Evolutionary conservation across 1,139 yeast species (phyloP).

Genomic region (Ashbya aceris): DNA sequence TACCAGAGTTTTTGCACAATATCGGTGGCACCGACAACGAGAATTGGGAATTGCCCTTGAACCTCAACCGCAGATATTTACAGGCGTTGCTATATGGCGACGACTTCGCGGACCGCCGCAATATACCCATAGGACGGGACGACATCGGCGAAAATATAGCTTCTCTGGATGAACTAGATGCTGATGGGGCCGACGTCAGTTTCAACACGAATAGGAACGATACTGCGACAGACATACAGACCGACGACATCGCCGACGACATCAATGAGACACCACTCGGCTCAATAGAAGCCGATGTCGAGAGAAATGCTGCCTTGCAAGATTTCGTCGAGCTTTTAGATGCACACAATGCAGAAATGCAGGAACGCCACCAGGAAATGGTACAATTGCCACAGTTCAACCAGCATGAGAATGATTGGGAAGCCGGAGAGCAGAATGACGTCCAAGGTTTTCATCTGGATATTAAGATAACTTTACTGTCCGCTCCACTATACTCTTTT

Average conservation of each 20-base stretch:
- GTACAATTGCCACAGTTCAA: too few species aligned
- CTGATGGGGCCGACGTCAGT: slow-evolving; percentile 5
- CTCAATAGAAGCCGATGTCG: slow-evolving; percentile 2
- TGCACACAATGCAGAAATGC: too few species aligned
- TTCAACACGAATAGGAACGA: slow-evolving; percentile 4
- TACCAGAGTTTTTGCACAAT: neutral
- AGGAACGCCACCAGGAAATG: too few species aligned
- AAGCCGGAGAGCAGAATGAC: too few species aligned
- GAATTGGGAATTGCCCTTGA: neutral
- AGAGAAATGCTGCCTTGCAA: neutral
- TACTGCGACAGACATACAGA: slow-evolving; percentile 4
- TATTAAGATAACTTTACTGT: neutral
- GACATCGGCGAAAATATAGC: too few species aligned
- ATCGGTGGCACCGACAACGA: neutral
- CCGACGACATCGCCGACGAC: too few species aligned
- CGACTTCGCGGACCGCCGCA: too few species aligned
- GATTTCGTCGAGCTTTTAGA: too few species aligned
- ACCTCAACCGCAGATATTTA: too few species aligned
- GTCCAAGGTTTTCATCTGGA: neutral
- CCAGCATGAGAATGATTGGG: too few species aligned
- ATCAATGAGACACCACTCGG: neutral
- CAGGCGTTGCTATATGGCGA: too few species aligned
- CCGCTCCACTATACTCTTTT: slow-evolving; percentile 16
- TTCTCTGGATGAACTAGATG: neutral
- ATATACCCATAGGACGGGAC: too few species aligned